These are phyloP conservation scores for Clonostachys rosea DNA, from an alignment of 2,329 filamentous ascomycete genomes.

Conservation along the genomic window DNA sequence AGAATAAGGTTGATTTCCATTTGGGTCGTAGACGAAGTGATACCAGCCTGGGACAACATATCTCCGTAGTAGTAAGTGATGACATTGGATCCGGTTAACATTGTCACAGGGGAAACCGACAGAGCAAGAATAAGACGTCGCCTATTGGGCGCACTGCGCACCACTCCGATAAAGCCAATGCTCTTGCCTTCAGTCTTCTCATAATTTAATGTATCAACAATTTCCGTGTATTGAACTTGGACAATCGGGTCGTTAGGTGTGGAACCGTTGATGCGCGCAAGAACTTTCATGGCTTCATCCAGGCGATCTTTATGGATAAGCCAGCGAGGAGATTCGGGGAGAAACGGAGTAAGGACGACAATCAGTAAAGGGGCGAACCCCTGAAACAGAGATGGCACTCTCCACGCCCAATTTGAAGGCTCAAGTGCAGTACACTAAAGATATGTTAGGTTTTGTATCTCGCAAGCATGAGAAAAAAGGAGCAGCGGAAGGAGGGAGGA, in stretches of 20 bases:
- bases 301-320: constrained; percentile 52
- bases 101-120: constrained; percentile 4
- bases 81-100: constrained; percentile 6
- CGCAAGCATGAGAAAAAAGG: constrained; percentile 3
- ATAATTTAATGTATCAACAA: constrained; percentile 2
- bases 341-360: constrained; percentile 4
- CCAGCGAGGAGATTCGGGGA: constrained; percentile 62
- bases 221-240: constrained; percentile 3
- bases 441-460: constrained; percentile 1
- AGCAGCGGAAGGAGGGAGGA: background rate
- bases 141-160: background rate
- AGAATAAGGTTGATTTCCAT: constrained; percentile 11
- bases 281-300: constrained; percentile 31
- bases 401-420: constrained; percentile 24
- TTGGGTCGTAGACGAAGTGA: constrained; percentile 5
- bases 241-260: constrained; percentile 1
- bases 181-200: constrained; percentile 1
- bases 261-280: background rate
- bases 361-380: constrained; percentile 10
- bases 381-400: constrained; percentile 22
- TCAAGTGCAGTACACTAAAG: constrained; percentile 8
- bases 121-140: constrained; percentile 1
- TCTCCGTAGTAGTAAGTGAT: constrained; percentile 6
- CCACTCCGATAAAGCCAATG: background rate
- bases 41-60: constrained; percentile 2